Conservation (phyloP, 2,329 filamentous ascomycete genomes). For the Ophiosphaerella narmari region DNA sequence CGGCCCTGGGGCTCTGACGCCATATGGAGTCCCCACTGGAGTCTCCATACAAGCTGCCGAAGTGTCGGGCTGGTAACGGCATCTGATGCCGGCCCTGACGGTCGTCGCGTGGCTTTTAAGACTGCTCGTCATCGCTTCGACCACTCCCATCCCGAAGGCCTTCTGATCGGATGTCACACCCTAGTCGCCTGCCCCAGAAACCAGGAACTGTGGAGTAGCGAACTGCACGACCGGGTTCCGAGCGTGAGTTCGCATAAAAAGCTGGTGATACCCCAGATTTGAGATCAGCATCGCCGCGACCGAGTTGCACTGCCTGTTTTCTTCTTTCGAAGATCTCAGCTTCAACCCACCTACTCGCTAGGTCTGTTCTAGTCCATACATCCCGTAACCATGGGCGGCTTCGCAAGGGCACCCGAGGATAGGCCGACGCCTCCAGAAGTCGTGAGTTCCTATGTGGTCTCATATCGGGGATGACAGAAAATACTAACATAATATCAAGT, state of each 20-base stretch:
- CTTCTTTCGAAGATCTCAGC: slow-evolving; percentile 1
- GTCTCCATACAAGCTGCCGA: slow-evolving; percentile 10
- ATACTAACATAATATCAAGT: slow-evolving; percentile 27
- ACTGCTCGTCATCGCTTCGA: neutral
- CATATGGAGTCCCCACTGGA: slow-evolving; percentile 25
- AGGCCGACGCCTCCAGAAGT: slow-evolving; percentile 61
- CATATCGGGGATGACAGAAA: neutral
- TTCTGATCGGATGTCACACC: slow-evolving; percentile 17
- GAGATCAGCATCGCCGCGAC: slow-evolving; percentile 13
- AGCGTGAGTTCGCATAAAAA: slow-evolving; percentile 17
- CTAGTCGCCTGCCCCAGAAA: slow-evolving; percentile 12
- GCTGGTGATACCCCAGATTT: slow-evolving; percentile 27
- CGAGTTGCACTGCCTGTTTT: too few species aligned
- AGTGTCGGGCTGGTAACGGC: slow-evolving; percentile 2
- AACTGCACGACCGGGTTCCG: slow-evolving; percentile 7
- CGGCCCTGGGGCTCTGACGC: slow-evolving; percentile 15
- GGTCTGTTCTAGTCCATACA: slow-evolving; percentile 3
- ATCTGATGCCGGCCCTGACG: too few species aligned
- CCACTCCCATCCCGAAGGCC: slow-evolving; percentile 6
- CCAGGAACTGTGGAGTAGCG: slow-evolving; percentile 25
- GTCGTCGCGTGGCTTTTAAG: slow-evolving; percentile 7
- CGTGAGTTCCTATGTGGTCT: slow-evolving; percentile 19
- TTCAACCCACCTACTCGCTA: neutral
- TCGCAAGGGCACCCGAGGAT: slow-evolving; percentile 58
- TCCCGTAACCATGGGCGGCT: slow-evolving; percentile 38